A percentile compares a stretch with the other conserved stretches of the same genome.
phyloP scores from a whole-genome alignment of 306 rosid species.

The Prunus armeniaca region DNA sequence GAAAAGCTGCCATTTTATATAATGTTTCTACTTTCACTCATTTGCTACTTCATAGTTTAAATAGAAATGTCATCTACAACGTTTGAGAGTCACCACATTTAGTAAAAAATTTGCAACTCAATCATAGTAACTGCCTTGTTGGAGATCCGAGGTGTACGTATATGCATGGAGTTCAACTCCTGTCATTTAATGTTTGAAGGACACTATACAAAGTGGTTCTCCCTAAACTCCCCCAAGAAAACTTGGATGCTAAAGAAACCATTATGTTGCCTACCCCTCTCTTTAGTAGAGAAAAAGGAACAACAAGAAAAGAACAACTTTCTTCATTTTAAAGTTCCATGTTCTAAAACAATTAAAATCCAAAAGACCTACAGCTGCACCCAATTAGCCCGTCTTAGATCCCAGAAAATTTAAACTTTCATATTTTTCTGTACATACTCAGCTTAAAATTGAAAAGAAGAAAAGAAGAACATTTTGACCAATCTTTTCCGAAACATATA shows the following conservation, averaged over 20 bases:
- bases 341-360: background rate
- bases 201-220: background rate
- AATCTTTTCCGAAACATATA: background rate
- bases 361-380: background rate
- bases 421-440: background rate
- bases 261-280: background rate
- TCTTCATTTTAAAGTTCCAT: background rate
- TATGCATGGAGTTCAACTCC: background rate
- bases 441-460: background rate
- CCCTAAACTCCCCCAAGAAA: background rate
- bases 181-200: background rate
- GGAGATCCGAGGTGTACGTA: background rate
- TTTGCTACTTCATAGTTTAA: background rate
- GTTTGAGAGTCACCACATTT: background rate
- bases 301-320: background rate
- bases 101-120: background rate
- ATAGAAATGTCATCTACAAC: background rate
- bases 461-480: background rate
- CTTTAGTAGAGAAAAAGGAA: background rate
- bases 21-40: background rate
- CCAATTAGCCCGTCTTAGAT: background rate
- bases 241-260: background rate
- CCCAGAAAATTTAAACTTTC: background rate
- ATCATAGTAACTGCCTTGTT: background rate
- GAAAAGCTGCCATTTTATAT: background rate